phyloP scores from a whole-genome alignment of 2,329 filamentous ascomycete species.

The Capronia coronata region DNA sequence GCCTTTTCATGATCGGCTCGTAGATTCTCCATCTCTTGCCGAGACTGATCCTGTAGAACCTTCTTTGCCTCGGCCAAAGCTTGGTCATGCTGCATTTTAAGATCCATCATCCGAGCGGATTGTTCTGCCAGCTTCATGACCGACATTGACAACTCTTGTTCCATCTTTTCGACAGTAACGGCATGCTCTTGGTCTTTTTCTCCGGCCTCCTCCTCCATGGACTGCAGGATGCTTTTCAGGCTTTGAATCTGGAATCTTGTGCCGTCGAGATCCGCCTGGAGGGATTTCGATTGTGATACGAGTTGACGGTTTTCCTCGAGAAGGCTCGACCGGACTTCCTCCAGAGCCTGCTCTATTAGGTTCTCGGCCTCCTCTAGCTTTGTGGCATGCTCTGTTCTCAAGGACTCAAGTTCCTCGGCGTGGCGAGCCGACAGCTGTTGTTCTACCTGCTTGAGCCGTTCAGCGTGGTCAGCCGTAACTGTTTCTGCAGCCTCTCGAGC shows the following conservation, averaged over 20 bases:
- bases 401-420: slow-evolving; percentile 9
- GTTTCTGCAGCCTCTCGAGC: slow-evolving; percentile 18
- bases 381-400: slow-evolving; percentile 15
- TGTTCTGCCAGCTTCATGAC: slow-evolving; percentile 17
- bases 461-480: slow-evolving; percentile 12
- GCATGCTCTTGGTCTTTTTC: slow-evolving; percentile 17
- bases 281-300: slow-evolving; percentile 34
- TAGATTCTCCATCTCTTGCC: slow-evolving; percentile 14
- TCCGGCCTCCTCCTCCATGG: slow-evolving; percentile 14
- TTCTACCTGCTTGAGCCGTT: slow-evolving; percentile 15
- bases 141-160: slow-evolving; percentile 16
- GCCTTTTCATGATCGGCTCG: slow-evolving; percentile 17
- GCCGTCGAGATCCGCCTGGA: slow-evolving; percentile 29
- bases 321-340: slow-evolving; percentile 23
- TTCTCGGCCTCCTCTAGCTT: slow-evolving; percentile 12
- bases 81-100: slow-evolving; percentile 20
- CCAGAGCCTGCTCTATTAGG: slow-evolving; percentile 11
- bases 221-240: slow-evolving; percentile 21
- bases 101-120: slow-evolving; percentile 16
- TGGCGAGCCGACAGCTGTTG: slow-evolving; percentile 11
- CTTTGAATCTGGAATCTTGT: slow-evolving; percentile 20
- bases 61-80: slow-evolving; percentile 15
- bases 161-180: slow-evolving; percentile 16
- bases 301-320: slow-evolving; percentile 32
- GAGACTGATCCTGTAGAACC: slow-evolving; percentile 5